phyloP scores from a whole-genome alignment of 2,329 filamentous ascomycete species.

The Waltergamsia citrina region DNA sequence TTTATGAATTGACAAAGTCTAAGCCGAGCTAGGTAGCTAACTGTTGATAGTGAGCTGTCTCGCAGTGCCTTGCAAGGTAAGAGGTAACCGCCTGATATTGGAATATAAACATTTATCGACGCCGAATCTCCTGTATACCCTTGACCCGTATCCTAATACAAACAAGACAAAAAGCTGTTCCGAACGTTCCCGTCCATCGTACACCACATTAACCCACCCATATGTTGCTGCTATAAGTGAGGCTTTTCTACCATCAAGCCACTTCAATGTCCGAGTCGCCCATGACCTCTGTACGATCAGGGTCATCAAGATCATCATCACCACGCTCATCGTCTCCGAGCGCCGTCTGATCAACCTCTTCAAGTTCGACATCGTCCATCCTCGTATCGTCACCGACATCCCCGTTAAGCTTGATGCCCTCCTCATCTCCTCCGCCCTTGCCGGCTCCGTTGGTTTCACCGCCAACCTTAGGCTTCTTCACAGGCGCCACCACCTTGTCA shows the following conservation, averaged over 20 bases:
- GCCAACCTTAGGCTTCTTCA: constrained; percentile 26
- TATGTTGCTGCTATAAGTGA: not conserved
- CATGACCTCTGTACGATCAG: constrained; percentile 26
- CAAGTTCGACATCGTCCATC: constrained; percentile 45
- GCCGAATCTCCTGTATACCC: too few species aligned
- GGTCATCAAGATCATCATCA: constrained; percentile 37
- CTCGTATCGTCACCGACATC: constrained; percentile 32
- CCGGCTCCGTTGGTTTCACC: constrained; percentile 15
- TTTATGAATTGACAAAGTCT: too few species aligned
- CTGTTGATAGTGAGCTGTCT: too few species aligned
- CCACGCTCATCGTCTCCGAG: constrained; percentile 31
- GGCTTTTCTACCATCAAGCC: constrained; percentile 5
- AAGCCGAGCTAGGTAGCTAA: too few species aligned
- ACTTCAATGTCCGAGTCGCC: constrained; percentile 22
- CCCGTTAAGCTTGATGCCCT: constrained; percentile 14
- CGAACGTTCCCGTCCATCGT: too few species aligned
- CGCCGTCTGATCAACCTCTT: constrained; percentile 30
- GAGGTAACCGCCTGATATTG: too few species aligned
- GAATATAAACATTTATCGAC: too few species aligned
- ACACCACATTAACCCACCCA: not conserved
- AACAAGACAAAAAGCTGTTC: too few species aligned
- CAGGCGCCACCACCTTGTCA: constrained; percentile 34
- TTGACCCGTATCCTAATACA: too few species aligned
- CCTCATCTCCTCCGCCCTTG: constrained; percentile 8
- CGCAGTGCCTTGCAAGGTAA: too few species aligned